phyloP scores from a whole-genome alignment of 805 yeast species.

The Kazachstania psychrophila region DNA sequence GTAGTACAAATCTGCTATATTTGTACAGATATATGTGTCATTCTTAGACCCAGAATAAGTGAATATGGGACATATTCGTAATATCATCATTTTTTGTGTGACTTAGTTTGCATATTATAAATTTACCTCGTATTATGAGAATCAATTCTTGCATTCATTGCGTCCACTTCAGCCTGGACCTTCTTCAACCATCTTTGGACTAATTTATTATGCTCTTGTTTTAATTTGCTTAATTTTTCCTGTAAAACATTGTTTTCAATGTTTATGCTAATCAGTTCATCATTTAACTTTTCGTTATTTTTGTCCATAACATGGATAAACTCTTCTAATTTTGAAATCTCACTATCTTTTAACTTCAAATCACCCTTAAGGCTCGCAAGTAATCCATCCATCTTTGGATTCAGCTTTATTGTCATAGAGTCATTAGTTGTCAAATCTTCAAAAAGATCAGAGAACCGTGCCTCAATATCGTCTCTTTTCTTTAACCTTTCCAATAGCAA shows the following conservation, averaged over 20 bases:
- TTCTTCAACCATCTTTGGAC: conserved; percentile 52
- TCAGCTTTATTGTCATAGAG: too few relatives aligned
- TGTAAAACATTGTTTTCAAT: conserved; percentile 42
- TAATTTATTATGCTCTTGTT: conserved; percentile 41
- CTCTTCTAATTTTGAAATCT: conserved; percentile 21
- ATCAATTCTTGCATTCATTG: conserved; percentile 34
- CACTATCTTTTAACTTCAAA: conserved; percentile 13
- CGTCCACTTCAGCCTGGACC: conserved; percentile 51
- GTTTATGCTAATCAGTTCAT: conserved; percentile 52
- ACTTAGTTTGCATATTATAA: too few relatives aligned
- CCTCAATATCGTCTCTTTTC: conserved; percentile 16
- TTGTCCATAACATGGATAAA: conserved; percentile 40
- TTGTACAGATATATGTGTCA: too few relatives aligned
- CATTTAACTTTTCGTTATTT: conserved; percentile 51
- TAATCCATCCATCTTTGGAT: neutral
- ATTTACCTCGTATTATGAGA: neutral
- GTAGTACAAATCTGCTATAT: too few relatives aligned
- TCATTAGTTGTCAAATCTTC: conserved; percentile 1
- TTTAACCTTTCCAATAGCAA: conserved; percentile 9
- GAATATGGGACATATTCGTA: too few relatives aligned
- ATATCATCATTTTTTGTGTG: too few relatives aligned
- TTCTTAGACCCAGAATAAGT: too few relatives aligned
- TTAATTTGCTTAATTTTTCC: conserved; percentile 31
- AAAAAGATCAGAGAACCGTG: conserved; percentile 17
- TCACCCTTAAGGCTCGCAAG: neutral